Evolutionary conservation across 192 early-diverging fungal genomes (phyloP), one percentile per base, ranked within the genome.

Genomic region (Backusella parvicylindrica): DNA sequence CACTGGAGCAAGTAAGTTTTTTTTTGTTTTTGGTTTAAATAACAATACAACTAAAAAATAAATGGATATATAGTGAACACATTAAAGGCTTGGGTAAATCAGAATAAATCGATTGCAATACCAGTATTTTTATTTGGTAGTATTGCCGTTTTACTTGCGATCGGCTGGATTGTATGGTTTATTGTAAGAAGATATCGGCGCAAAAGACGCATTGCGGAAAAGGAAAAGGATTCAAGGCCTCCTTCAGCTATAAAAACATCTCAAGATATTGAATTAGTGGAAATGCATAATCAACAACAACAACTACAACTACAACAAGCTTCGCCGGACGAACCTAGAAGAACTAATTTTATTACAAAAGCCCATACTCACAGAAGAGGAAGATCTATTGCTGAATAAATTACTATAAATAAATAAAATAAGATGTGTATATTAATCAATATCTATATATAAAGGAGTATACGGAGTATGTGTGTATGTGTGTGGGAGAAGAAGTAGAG

Each of bases 41-140:
- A 66, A 31, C 28, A 13, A 26, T 32, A 36, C 1, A 18, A 68
- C 6, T 18, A 30, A 33, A 37, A 11, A 18, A 9, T 68, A 16
- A 53, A 5, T 47, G 1, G 3, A 47, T 47, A 6, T 4, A 23
- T 36, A 68, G 69, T 41, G 6, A 71, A 81, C 63, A 81, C 81
- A 0, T 47, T 86, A 28, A 23, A 67, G 40, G 63, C 70, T n/a
- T 87, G 86, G 86, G 64, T 74, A 35, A 75, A 83, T 32, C 77
- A 83, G 31, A 80, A 87, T 43, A 76, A 84, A 21, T 15, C 53
- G 11, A 87, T 84, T 67, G 76, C 71, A 9, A 81, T 87, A 63
- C 86, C 86, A 2, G 53, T 87, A 21, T 74, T 60, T 4, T 37
- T 64, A 2, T 67, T 86, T 33, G 36, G 81, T 9, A 78, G 81